Conservation (phyloP, 441 rosid species). For the Brassica hybrid region DNA sequence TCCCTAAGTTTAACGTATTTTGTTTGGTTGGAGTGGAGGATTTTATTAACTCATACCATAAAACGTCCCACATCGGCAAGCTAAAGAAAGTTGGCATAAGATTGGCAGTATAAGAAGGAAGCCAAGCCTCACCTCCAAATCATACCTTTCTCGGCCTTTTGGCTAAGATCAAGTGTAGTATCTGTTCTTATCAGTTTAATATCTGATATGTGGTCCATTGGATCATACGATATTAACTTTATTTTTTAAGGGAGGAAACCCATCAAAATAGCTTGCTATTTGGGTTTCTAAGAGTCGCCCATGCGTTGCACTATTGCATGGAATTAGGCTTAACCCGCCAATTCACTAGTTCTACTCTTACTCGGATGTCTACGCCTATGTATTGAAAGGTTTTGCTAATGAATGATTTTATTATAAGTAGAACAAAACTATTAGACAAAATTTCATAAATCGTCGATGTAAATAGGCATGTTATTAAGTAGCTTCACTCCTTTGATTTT, state of each 20-base stretch:
- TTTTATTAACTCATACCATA: too few species aligned
- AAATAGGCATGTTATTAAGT: too few species aligned
- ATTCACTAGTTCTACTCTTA: neutral
- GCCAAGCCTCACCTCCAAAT: rapidly evolving
- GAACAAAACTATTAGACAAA: too few species aligned
- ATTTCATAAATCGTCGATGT: too few species aligned
- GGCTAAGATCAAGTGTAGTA: conserved; percentile 99
- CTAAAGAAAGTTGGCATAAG: neutral
- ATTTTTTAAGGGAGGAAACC: conserved; percentile 30
- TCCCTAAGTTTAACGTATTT: neutral
- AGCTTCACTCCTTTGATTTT: too few species aligned
- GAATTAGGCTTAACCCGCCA: conserved; percentile 26
- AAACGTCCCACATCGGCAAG: conserved; percentile 30
- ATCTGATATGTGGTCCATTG: conserved; percentile 64
- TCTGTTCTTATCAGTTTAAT: conserved; percentile 90
- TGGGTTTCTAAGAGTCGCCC: conserved; percentile 13
- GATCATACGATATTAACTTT: conserved; percentile 48
- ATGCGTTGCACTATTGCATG: conserved; percentile 28
- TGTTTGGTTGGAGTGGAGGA: neutral
- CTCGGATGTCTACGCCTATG: too few species aligned
- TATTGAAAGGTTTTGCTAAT: too few species aligned
- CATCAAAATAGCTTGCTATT: conserved; percentile 29
- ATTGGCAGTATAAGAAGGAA: neutral
- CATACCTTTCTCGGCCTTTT: conserved; percentile 82
- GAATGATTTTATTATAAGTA: too few species aligned